Percentiles rank a stretch among this genome's conserved stretches.
Conservation (phyloP, 805 yeast species). For the Candida suzukii region DNA sequence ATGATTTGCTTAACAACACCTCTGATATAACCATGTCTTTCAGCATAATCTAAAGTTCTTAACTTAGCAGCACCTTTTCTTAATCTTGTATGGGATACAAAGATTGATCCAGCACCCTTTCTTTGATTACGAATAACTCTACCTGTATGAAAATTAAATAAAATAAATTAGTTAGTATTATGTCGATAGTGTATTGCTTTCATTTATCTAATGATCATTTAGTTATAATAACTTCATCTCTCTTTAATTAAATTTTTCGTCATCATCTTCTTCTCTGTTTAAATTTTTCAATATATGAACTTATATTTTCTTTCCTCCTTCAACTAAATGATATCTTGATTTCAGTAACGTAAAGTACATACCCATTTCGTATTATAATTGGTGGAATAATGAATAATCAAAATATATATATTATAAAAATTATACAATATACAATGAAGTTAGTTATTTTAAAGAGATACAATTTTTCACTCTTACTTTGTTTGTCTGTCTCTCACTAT, state of each 20-base stretch:
- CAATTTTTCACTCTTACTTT: not conserved
- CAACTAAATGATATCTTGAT: too few species aligned
- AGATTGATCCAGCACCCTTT: slow-evolving; percentile 99
- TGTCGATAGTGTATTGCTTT: not conserved
- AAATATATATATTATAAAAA: not conserved
- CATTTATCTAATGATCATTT: too few species aligned
- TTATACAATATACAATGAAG: too few species aligned
- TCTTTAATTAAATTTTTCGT: too few species aligned
- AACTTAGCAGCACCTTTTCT: slow-evolving; percentile 99
- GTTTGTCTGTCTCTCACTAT: too few species aligned
- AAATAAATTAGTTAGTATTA: not conserved
- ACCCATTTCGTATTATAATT: not conserved
- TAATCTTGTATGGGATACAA: slow-evolving; percentile 99
- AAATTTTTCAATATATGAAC: too few species aligned
- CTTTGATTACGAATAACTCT: slow-evolving; percentile 99
- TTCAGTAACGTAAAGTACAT: not conserved
- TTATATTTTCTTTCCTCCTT: too few species aligned
- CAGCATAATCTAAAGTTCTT: slow-evolving; percentile 98
- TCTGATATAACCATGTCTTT: slow-evolving; percentile 99
- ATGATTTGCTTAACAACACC: slow-evolving; percentile 98
- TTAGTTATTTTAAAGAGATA: too few species aligned
- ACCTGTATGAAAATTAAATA: slow-evolving; percentile 40
- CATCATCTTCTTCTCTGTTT: too few species aligned
- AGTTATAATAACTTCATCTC: too few species aligned
- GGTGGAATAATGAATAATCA: not conserved